A percentile compares a stretch with the other conserved stretches of the same genome.
Conservation (phyloP, 179 eudicot genomes). For the Camellia oleifera region DNA sequence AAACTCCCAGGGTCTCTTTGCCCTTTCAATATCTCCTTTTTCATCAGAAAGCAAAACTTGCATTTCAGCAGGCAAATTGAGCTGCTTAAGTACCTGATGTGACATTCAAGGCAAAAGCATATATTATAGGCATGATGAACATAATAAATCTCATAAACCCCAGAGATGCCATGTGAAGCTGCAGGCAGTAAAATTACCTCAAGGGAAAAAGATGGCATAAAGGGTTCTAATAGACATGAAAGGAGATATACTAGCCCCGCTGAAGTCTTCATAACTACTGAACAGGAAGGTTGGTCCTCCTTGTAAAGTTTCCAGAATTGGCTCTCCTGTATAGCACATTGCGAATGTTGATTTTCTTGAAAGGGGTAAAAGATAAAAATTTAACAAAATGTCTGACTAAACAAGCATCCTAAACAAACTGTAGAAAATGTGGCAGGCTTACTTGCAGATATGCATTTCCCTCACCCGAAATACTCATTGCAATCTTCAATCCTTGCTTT, state of each 20-base stretch:
- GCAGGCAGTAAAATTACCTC: slow-evolving; percentile 47
- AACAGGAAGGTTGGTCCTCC: slow-evolving; percentile 70
- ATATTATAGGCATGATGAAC: background rate
- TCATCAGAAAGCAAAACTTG: slow-evolving; percentile 63
- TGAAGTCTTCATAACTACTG: slow-evolving; percentile 81
- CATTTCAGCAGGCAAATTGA: slow-evolving; percentile 54
- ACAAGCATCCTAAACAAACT: background rate
- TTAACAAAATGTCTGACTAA: background rate
- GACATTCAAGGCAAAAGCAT: slow-evolving; percentile 14
- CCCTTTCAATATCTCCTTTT: slow-evolving; percentile 51
- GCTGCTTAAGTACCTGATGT: slow-evolving; percentile 84
- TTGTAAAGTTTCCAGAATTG: slow-evolving; percentile 96
- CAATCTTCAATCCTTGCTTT: slow-evolving; percentile 82
- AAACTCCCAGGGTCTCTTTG: slow-evolving; percentile 76
- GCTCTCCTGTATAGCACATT: slow-evolving; percentile 54
- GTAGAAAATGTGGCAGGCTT: slow-evolving; percentile 19
- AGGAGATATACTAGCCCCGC: slow-evolving; percentile 86
- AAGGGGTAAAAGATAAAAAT: background rate
- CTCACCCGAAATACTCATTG: slow-evolving; percentile 84
- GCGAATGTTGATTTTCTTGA: background rate
- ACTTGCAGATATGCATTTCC: slow-evolving; percentile 97
- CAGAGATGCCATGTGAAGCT: background rate
- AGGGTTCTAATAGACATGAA: slow-evolving; percentile 88
- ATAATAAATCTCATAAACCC: background rate
- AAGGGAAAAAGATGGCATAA: slow-evolving; percentile 83